A percentile compares a stretch with the other conserved stretches of the same genome.
phyloP scores from a whole-genome alignment of 2,329 filamentous ascomycete species.

The Cladosporium sp. region DNA sequence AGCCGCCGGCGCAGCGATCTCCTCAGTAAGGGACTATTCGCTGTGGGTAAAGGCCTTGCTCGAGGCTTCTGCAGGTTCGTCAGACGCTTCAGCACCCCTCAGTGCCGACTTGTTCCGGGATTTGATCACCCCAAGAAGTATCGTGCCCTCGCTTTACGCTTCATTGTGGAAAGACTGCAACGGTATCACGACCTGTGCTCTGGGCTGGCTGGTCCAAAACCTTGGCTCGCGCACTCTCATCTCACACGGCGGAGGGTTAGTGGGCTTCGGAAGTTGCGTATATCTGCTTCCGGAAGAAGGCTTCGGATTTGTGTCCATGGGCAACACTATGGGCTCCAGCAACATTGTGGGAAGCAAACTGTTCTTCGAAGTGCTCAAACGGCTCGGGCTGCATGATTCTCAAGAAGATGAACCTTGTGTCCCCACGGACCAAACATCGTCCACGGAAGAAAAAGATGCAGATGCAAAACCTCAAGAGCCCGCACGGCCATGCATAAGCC shows the following conservation, averaged over 20 bases:
- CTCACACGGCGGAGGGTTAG: neutral
- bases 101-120: neutral
- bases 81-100: neutral
- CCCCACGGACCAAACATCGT: neutral
- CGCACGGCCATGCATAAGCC: neutral
- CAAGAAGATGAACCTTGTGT: neutral
- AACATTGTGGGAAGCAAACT: neutral
- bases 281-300: neutral
- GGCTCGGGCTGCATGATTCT: neutral
- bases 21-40: conserved; percentile 24
- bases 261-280: neutral
- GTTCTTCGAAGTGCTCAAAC: neutral
- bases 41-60: conserved; percentile 22
- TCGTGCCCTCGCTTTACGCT: neutral
- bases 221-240: neutral
- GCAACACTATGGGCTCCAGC: neutral
- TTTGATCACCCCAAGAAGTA: neutral
- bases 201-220: neutral
- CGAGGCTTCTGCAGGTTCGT: neutral
- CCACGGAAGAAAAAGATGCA: neutral
- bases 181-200: neutral
- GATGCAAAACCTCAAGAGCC: neutral
- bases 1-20: conserved; percentile 27
- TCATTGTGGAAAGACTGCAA: neutral
- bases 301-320: neutral